Percentiles rank a stretch among this genome's conserved stretches.
phyloP scores from a whole-genome alignment of 2,329 filamentous ascomycete genomes.

The Curvularia hawaiiensis region DNA sequence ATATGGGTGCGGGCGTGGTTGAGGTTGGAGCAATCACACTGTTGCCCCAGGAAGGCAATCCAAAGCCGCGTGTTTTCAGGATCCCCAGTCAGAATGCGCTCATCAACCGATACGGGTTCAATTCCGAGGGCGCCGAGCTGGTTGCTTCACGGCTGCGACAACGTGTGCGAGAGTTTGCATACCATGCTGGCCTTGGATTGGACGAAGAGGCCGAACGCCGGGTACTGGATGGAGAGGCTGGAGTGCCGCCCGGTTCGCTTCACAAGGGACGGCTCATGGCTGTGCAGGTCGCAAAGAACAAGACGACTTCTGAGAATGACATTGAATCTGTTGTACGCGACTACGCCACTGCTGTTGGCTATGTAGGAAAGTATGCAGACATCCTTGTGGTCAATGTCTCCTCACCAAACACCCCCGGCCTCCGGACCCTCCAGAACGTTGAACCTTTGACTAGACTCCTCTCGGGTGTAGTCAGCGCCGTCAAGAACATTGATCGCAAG shows the following conservation, averaged over 20 bases:
- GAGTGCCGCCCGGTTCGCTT: conserved; percentile 84
- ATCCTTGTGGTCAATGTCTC: conserved; percentile 98
- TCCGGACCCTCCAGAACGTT: conserved; percentile 83
- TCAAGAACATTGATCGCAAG: conserved; percentile 69
- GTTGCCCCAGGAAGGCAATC: conserved; percentile 85
- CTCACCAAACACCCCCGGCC: conserved; percentile 91
- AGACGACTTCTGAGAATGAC: conserved; percentile 83
- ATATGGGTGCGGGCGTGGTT: conserved; percentile 81
- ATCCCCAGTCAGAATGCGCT: conserved; percentile 82
- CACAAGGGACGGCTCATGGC: conserved; percentile 76
- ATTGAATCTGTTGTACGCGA: conserved; percentile 77
- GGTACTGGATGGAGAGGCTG: conserved; percentile 76
- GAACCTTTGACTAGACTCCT: conserved; percentile 83
- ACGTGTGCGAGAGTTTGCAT: conserved; percentile 78
- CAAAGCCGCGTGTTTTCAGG: conserved; percentile 85
- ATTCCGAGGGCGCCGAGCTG: conserved; percentile 86
- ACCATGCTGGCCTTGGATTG: conserved; percentile 67
- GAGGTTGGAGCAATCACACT: conserved; percentile 93
- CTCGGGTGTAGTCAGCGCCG: conserved; percentile 80
- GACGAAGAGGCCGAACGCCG: conserved; percentile 68
- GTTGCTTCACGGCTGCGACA: conserved; percentile 80
- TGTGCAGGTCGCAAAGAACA: conserved; percentile 97
- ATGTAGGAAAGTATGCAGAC: conserved; percentile 86
- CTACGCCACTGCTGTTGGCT: conserved; percentile 88
- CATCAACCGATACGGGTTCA: conserved; percentile 95